Conservation (phyloP, 495 filamentous ascomycete genomes). For the Hypoxylon cercidicola region DNA sequence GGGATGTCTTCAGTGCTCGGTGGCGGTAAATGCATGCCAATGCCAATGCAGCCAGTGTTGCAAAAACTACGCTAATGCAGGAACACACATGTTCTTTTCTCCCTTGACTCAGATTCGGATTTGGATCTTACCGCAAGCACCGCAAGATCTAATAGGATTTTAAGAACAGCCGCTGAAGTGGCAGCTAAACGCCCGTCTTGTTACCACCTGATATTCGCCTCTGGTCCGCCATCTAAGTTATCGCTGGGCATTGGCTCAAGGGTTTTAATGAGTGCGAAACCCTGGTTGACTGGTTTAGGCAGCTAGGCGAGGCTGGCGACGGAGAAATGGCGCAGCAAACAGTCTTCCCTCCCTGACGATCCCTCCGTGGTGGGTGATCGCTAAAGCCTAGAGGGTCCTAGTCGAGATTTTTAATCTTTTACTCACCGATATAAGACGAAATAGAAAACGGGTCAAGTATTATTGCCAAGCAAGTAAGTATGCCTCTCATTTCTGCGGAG, state of each 20-base stretch:
- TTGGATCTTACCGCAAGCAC: constrained; percentile 7
- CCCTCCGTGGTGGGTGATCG: constrained; percentile 24
- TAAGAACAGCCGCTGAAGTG: constrained; percentile 13
- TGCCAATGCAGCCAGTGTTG: constrained; percentile 21
- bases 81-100: constrained; percentile 28
- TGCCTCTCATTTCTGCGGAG: not conserved
- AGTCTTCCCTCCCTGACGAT: constrained; percentile 38
- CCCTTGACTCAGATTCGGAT: constrained; percentile 3
- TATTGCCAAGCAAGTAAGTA: constrained; percentile 25
- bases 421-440: constrained; percentile 34
- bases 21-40: constrained; percentile 38
- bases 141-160: not conserved
- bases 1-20: constrained; percentile 21
- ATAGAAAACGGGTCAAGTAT: constrained; percentile 42
- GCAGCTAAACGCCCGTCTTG: constrained; percentile 25
- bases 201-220: constrained; percentile 18
- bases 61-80: constrained; percentile 38
- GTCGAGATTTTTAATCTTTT: constrained; percentile 2
- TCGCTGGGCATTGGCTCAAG: constrained; percentile 11
- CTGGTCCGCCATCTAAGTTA: not conserved
- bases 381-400: constrained; percentile 16
- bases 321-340: constrained; percentile 29
- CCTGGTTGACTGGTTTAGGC: constrained; percentile 22
- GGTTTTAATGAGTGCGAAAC: constrained; percentile 10
- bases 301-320: constrained; percentile 10